A percentile compares a stretch with the other conserved stretches of the same genome.
Evolutionary conservation across 1,284 basidiomycete species (phyloP).

Genomic region (Boletus holoroseus): DNA sequence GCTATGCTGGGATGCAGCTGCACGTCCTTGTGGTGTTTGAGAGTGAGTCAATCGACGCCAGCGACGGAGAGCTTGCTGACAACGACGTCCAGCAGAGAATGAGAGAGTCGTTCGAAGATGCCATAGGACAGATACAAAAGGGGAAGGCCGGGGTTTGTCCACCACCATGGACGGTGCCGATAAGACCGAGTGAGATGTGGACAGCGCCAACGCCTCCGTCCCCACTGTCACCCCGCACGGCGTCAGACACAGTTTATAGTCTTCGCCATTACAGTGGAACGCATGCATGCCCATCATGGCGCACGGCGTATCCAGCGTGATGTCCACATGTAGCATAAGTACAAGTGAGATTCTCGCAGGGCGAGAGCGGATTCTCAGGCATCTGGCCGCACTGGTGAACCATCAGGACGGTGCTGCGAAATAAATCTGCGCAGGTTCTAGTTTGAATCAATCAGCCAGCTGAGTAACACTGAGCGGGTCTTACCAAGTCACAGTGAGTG

Average conservation of each 20-base stretch:
- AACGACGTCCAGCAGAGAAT: slow-evolving; percentile 3
- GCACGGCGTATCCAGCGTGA: slow-evolving; percentile 2
- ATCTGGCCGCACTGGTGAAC: background rate
- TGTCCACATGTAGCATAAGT: slow-evolving; percentile 9
- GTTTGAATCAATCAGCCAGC: slow-evolving; percentile 2
- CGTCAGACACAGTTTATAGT: slow-evolving; percentile 7
- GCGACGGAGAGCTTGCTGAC: slow-evolving; percentile 4
- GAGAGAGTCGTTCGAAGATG: background rate
- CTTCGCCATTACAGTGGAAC: background rate
- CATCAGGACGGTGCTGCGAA: background rate
- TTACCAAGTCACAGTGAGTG: slow-evolving; percentile 7
- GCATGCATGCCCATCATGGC: slow-evolving; percentile 4
- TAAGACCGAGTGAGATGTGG: background rate
- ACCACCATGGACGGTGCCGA: background rate
- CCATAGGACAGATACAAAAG: background rate
- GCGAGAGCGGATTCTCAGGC: slow-evolving; percentile 1
- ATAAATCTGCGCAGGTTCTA: slow-evolving; percentile 3
- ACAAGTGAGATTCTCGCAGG: slow-evolving; percentile 3
- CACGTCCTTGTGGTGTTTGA: slow-evolving; percentile 14
- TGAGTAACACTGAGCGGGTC: background rate
- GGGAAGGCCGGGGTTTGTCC: background rate
- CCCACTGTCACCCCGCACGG: slow-evolving; percentile 8
- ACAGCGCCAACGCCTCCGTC: slow-evolving; percentile 6
- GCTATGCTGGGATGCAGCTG: slow-evolving; percentile 6
- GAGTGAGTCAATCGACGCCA: slow-evolving; percentile 9